Base-by-base conservation (phyloP, 176 grass and related monocot genomes). In the Chrysopogon serrulatus region DNA sequence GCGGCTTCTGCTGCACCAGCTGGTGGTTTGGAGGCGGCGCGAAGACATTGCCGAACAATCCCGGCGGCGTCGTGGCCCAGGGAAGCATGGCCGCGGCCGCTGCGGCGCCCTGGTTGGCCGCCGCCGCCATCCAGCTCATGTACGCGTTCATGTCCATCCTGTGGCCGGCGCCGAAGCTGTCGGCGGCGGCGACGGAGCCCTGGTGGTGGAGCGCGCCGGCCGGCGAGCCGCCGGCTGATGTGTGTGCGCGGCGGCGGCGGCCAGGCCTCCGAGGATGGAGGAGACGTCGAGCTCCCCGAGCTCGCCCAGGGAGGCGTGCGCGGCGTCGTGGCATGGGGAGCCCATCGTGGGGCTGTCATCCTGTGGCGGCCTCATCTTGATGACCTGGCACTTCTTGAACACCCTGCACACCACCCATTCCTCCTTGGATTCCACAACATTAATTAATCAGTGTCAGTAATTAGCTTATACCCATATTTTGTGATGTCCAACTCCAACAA, bases 351-450 rank as follows among this genome's bases (percentile, higher is more conserved):
- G 74, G 45, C 79, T 68, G 59, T 14, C 92, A 42, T 18, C 92
- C 2, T 82, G 72, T n/a, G 74, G 42, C 3, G 82, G 84, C 67
- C 87, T 83, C 66, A 78, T 27, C 83, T 82, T 94, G 84, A 83
- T 53, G 61, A 73, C 76, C 53, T 86, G 78, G 68, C 81, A 87
- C 78, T 94, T 94, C 80, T 94, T 94, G 92, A 94, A 94, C 62
- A 92, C 92, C 66, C 92, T 82, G 74, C 92, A 94, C 28, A 94
- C 92, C 49, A 94, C 92, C 92, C 92, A 94, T 79, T 94, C 92
- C 41, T 94, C 92, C 90, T 94, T 73, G 19, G 51, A 24, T 56
- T 56, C 53, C 19, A n/a, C 4, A 53, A 56, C 51, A 54, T 61
- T 36, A 42, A 6, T 21, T n/a, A n/a, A n/a, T n/a, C n/a, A n/a